A percentile compares a stretch with the other conserved stretches of the same genome.
Conservation (phyloP, 129 eudicot genomes). For the Apium graveolens region DNA sequence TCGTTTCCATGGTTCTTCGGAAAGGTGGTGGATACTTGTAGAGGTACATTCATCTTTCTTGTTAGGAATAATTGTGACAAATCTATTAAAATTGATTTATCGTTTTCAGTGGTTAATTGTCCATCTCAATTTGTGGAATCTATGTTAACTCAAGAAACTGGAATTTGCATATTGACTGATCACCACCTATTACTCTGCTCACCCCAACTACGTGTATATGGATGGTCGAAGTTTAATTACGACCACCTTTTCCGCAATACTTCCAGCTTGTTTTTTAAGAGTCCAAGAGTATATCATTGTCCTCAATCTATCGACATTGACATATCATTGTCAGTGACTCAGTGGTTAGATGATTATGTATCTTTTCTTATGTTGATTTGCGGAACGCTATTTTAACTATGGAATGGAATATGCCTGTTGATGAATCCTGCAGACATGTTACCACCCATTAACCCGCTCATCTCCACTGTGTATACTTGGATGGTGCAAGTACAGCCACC, state of each 20-base stretch:
- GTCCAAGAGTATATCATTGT: background rate
- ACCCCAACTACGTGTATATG: background rate
- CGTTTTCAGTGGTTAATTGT: background rate
- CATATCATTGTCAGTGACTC: no score
- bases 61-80: background rate
- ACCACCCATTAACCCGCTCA: background rate
- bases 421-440: background rate
- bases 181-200: background rate
- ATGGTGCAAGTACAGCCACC: background rate
- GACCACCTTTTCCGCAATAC: background rate
- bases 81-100: background rate
- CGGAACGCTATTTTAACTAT: background rate
- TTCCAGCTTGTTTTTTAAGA: background rate
- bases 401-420: background rate
- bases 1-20: conserved; percentile 97
- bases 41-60: conserved; percentile 49
- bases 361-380: background rate
- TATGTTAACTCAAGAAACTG: background rate
- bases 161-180: background rate
- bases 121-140: background rate
- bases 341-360: background rate
- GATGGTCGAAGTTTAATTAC: background rate
- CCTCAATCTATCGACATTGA: no score
- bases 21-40: conserved; percentile 98
- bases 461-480: background rate